A percentile compares a stretch with the other conserved stretches of the same genome.
Conservation (phyloP, 495 filamentous ascomycete species). For the Xylaria scruposa region DNA sequence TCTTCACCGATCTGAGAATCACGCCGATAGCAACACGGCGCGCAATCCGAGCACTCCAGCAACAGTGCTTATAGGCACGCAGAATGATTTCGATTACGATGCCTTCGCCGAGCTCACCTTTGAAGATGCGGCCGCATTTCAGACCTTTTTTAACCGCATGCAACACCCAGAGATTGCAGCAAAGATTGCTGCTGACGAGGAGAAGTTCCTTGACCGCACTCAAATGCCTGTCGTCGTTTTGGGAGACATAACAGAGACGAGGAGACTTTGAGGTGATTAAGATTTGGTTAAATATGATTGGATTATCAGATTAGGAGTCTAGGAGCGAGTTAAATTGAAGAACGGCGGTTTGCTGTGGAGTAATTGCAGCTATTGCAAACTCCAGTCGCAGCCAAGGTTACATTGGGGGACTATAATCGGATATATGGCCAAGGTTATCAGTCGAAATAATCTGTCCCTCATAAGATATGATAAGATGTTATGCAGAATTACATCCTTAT, state of each 20-base stretch:
- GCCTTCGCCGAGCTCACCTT: constrained; percentile 18
- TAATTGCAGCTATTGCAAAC: no score
- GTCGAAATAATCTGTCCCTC: no score
- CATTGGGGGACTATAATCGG: no score
- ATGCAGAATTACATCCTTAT: no score
- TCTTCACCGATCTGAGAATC: constrained; percentile 10
- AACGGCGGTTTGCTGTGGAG: no score
- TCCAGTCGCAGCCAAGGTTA: no score
- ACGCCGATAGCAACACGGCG: not conserved
- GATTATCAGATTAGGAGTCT: no score
- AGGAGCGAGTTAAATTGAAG: no score
- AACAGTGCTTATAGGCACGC: constrained; percentile 6
- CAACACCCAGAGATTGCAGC: constrained; percentile 11
- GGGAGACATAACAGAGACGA: constrained; percentile 8
- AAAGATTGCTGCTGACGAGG: constrained; percentile 17
- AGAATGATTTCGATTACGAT: constrained; percentile 15
- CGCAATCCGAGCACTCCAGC: constrained; percentile 21
- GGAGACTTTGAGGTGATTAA: not conserved
- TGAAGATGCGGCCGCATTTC: constrained; percentile 5
- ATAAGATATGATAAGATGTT: no score
- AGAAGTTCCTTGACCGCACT: constrained; percentile 12
- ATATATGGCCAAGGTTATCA: no score
- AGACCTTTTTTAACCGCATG: not conserved
- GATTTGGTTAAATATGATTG: not conserved
- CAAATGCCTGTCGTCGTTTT: constrained; percentile 13